Conservation (phyloP, 768 basidiomycete genomes). For the Filobasidium wieringae region DNA sequence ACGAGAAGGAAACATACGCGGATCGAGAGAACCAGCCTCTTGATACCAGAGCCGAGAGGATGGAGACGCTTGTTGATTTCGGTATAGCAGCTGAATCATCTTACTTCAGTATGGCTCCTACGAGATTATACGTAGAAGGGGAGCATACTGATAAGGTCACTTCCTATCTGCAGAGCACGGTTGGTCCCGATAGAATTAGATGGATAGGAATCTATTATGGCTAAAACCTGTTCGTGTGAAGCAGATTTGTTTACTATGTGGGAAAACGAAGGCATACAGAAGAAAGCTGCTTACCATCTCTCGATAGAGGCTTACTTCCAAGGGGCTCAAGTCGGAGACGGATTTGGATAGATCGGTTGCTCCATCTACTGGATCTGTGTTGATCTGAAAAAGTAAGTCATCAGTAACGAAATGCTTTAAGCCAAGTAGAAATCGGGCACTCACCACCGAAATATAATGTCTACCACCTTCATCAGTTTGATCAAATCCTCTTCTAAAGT, state of each 20-base stretch:
- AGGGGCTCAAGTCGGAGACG: slow-evolving; percentile 25
- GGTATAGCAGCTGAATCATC: slow-evolving; percentile 18
- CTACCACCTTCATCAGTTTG: slow-evolving; percentile 17
- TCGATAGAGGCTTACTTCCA: slow-evolving; percentile 28
- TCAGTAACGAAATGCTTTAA: neutral
- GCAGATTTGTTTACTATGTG: neutral
- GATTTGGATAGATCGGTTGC: slow-evolving; percentile 13
- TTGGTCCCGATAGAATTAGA: slow-evolving; percentile 30
- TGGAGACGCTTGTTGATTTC: slow-evolving; percentile 18
- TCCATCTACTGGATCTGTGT: slow-evolving; percentile 20
- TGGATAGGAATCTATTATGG: slow-evolving; percentile 32
- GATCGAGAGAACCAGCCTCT: slow-evolving; percentile 33
- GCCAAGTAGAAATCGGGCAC: neutral
- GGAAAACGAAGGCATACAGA: neutral
- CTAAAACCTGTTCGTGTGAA: slow-evolving; percentile 10
- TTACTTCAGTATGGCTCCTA: too few species aligned
- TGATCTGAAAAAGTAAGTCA: slow-evolving; percentile 17
- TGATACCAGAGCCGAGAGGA: slow-evolving; percentile 26
- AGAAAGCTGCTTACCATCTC: slow-evolving; percentile 20
- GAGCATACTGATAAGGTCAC: neutral
- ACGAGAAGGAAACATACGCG: slow-evolving; percentile 17
- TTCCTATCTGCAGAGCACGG: slow-evolving; percentile 18
- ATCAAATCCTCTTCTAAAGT: slow-evolving; percentile 4
- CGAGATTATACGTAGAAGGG: neutral
- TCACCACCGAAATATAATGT: slow-evolving; percentile 25